Conservation (phyloP, 108 stramenopile species). For the Discostella pseudostelligera region DNA sequence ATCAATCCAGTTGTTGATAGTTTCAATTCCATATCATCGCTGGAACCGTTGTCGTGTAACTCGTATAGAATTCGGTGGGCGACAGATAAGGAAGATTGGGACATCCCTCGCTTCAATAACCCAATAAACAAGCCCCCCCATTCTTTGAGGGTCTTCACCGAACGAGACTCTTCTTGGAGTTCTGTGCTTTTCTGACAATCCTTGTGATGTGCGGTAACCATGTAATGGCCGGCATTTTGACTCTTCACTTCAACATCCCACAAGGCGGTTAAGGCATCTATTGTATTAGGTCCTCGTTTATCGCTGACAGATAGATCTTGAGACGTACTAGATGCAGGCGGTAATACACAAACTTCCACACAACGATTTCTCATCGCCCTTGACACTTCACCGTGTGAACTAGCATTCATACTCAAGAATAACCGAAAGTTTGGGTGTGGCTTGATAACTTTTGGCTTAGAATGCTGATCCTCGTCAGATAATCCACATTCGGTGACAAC, state of each 20-base stretch:
- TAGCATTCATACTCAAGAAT: slow-evolving; percentile 91
- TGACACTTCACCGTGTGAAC: slow-evolving; percentile 89
- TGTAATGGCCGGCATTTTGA: slow-evolving; percentile 22
- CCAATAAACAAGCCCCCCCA: slow-evolving; percentile 40
- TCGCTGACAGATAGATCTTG: slow-evolving; percentile 4
- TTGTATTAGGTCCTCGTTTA: slow-evolving; percentile 17
- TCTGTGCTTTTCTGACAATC: slow-evolving; percentile 31
- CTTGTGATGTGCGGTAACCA: slow-evolving; percentile 29
- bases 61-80: slow-evolving; percentile 44
- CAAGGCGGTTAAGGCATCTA: slow-evolving; percentile 38
- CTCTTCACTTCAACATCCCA: slow-evolving; percentile 36
- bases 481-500: slow-evolving; percentile 92
- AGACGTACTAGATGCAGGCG: slow-evolving; percentile 16
- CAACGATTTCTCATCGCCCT: slow-evolving; percentile 99
- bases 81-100: slow-evolving; percentile 12
- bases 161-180: slow-evolving; percentile 33
- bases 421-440: slow-evolving; percentile 95
- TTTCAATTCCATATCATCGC: background rate
- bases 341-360: slow-evolving; percentile 83
- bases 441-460: slow-evolving; percentile 64
- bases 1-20: slow-evolving; percentile 24
- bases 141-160: slow-evolving; percentile 41
- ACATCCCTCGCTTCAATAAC: slow-evolving; percentile 45
- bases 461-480: slow-evolving; percentile 41
- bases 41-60: slow-evolving; percentile 14